phyloP scores from a whole-genome alignment of 192 early-diverging fungal genomes.

The Coemansia umbellata region DNA sequence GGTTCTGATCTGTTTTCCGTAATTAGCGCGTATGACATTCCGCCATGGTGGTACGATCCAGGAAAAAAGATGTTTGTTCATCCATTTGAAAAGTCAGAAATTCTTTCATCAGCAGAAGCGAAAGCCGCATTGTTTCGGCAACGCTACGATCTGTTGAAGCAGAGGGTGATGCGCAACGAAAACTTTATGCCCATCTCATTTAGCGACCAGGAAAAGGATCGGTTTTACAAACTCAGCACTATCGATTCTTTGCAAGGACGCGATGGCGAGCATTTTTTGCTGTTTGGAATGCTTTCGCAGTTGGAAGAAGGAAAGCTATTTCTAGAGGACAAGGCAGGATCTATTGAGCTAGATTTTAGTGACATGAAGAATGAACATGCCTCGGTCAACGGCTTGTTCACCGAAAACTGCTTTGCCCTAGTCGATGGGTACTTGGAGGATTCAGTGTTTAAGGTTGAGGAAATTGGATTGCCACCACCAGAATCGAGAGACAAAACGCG shows the following conservation, averaged over 20 bases:
- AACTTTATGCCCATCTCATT: constrained; percentile 68
- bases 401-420: constrained; percentile 83
- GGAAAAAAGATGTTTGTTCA: constrained; percentile 62
- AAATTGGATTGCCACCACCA: constrained; percentile 73
- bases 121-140: constrained; percentile 70
- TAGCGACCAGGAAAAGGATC: constrained; percentile 39
- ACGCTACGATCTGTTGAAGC: constrained; percentile 73
- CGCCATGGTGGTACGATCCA: constrained; percentile 63
- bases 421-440: constrained; percentile 77
- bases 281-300: constrained; percentile 88
- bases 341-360: constrained; percentile 70
- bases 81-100: constrained; percentile 19
- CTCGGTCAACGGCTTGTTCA: constrained; percentile 68
- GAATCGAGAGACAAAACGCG: constrained; percentile 53
- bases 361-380: constrained; percentile 43
- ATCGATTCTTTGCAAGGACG: constrained; percentile 79
- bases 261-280: constrained; percentile 60
- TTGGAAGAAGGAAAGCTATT: constrained; percentile 74
- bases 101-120: constrained; percentile 60
- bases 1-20: constrained; percentile 41
- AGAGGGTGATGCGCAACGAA: constrained; percentile 78
- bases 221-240: constrained; percentile 49
- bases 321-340: constrained; percentile 79
- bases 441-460: constrained; percentile 61
- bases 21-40: constrained; percentile 72